These are phyloP conservation scores for Alternaria conjuncta DNA, from an alignment of 2,329 filamentous ascomycete species.

Conservation along the genomic window DNA sequence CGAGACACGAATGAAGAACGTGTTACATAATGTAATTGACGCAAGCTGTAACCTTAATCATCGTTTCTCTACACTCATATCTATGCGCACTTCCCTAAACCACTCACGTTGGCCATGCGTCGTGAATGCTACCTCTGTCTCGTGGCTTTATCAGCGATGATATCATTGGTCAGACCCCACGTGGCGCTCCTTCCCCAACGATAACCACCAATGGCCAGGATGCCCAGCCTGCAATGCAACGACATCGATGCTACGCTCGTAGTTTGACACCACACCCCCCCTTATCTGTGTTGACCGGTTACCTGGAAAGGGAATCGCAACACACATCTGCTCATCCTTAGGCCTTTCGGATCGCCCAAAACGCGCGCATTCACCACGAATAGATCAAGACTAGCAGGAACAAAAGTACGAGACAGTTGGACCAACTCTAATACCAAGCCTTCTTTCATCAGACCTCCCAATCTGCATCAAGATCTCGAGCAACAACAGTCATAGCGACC, in stretches of 20 bases:
- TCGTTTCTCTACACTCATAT: too few relatives aligned
- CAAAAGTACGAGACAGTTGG: neutral
- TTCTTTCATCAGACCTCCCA: neutral
- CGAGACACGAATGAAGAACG: neutral
- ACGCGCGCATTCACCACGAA: neutral
- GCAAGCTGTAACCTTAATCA: too few relatives aligned
- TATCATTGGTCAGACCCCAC: constrained; percentile 30
- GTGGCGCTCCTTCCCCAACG: constrained; percentile 8
- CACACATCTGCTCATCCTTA: neutral
- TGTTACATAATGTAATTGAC: neutral
- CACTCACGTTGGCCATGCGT: neutral
- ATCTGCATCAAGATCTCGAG: neutral
- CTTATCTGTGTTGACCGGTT: neutral
- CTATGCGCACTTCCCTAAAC: neutral
- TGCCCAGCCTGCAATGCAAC: constrained; percentile 32
- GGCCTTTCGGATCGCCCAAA: neutral
- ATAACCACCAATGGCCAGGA: constrained; percentile 3
- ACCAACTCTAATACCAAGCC: neutral
- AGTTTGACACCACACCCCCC: constrained; percentile 15
- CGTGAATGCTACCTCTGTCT: neutral
- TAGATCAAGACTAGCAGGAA: neutral
- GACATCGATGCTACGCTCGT: constrained; percentile 22
- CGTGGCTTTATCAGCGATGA: constrained; percentile 28
- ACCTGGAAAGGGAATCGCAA: neutral
- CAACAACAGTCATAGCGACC: too few relatives aligned